Evolutionary conservation across 495 filamentous ascomycete genomes (phyloP).

Genomic region (Filosporella fistucella): DNA sequence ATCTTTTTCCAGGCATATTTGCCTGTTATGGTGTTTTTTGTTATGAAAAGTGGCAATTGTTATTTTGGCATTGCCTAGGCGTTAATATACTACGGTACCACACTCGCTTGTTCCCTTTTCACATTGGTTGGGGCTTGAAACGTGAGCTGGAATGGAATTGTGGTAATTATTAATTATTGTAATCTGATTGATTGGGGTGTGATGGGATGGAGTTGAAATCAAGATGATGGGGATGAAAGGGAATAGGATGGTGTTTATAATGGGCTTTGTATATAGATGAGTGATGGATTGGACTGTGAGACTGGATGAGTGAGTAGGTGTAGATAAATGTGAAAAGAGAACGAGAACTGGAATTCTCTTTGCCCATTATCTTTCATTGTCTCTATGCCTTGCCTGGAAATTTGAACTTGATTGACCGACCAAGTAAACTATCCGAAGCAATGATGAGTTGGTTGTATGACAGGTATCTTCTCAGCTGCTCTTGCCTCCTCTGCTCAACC

Average conservation of each 20-base stretch:
- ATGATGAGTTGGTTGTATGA: no score
- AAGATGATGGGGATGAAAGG: neutral
- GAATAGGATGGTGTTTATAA: neutral
- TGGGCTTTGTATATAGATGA: neutral
- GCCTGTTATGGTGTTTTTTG: neutral
- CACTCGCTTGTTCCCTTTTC: conserved; percentile 16
- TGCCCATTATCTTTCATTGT: no score
- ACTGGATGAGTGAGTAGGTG: neutral
- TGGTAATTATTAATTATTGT: conserved; percentile 6
- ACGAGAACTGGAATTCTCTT: neutral
- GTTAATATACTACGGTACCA: conserved; percentile 18
- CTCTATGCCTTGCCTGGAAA: no score
- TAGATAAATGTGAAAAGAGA: neutral
- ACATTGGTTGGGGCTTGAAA: neutral
- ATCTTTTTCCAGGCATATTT: neutral
- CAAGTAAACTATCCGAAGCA: no score
- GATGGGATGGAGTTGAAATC: neutral
- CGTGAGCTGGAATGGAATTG: conserved; percentile 5
- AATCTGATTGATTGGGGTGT: neutral
- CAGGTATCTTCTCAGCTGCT: no score
- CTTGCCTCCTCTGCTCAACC: no score
- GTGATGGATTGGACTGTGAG: neutral
- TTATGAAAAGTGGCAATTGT: neutral
- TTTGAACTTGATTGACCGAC: no score
- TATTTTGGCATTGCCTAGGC: conserved; percentile 1